Percentiles rank a stretch among this genome's conserved stretches.
Conservation (phyloP, 257 asterid genomes). For the Coffea canephora region DNA sequence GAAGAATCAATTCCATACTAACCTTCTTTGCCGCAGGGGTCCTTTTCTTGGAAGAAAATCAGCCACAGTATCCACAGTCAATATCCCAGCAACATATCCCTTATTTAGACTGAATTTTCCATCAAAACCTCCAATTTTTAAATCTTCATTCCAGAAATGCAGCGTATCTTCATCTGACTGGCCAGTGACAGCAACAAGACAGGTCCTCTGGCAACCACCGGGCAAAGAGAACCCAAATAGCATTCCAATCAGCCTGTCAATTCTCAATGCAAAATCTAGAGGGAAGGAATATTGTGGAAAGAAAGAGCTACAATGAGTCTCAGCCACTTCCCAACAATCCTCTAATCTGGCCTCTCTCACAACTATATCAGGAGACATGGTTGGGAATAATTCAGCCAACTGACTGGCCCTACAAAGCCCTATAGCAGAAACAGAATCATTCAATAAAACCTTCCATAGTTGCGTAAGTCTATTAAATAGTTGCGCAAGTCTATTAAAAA, state of each 20-base stretch:
- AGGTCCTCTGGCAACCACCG: constrained; percentile 77
- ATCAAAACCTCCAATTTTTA: constrained; percentile 61
- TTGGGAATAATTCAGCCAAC: constrained; percentile 67
- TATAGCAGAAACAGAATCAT: constrained; percentile 12
- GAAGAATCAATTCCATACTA: constrained; percentile 7
- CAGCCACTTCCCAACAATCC: constrained; percentile 98
- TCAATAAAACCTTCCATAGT: not conserved
- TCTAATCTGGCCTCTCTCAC: constrained; percentile 91
- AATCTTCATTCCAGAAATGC: constrained; percentile 53
- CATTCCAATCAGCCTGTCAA: constrained; percentile 84
- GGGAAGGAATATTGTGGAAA: constrained; percentile 87
- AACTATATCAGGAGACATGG: constrained; percentile 65
- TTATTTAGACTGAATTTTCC: constrained; percentile 61
- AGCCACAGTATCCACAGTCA: constrained; percentile 85
- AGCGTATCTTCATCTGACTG: constrained; percentile 49
- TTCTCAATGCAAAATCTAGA: constrained; percentile 70
- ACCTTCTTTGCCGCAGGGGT: constrained; percentile 83
- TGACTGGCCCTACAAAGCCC: constrained; percentile 80
- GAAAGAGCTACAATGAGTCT: constrained; percentile 93
- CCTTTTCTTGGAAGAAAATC: constrained; percentile 96
- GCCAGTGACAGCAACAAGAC: constrained; percentile 76
- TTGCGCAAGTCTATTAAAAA: too few relatives aligned
- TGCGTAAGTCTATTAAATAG: too few relatives aligned
- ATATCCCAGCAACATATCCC: constrained; percentile 81
- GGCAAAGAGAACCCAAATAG: constrained; percentile 87